Base-by-base conservation (phyloP, 2,329 filamentous ascomycete genomes). In the Plectosphaerella cucumerina region DNA sequence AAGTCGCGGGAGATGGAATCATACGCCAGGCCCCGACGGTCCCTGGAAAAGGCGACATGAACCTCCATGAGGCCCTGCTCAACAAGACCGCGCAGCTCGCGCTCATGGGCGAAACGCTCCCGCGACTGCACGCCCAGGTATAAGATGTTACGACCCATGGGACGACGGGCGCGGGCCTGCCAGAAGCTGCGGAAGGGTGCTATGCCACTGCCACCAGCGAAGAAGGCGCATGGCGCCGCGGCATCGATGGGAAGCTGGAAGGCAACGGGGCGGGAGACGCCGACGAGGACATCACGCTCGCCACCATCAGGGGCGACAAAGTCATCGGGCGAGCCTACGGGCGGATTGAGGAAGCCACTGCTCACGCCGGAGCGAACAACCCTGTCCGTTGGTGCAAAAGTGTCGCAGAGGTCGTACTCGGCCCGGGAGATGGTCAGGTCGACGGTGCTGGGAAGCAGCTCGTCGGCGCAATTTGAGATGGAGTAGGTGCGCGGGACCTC, bases 131-230 rank as follows among this genome's bases (percentile, higher is more conserved):
- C 75, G 3, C 76, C 77, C 0, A 80, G 65, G 46, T 77, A 81
- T 1, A 80, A 62, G 17, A 77, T 68, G 42, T 77, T 77, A 15
- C 70, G 65, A 0, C 74, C 74, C 6, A 74, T 69, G 0, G 69
- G 63, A 1, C 65, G 62, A 4, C 66, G 66, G 6, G 68, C 65
- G 0, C 77, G 70, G 11, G 73, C 65, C 59, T 79, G 74, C 76
- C 76, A 80, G 59, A 80, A 80, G 47, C 74, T 75, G 5, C 77
- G 66, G 62, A 80, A 80, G 0, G 77, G 76, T 0, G 77, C 77
- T 22, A 80, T 78, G 2, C 77, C 77, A 41, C 73, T 77, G 1
- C 76, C 77, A 12, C 77, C 77, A 0, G 77, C 77, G 56, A 81
- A 80, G 57, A 75, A 75, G 0, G 75, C 75, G 18, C 76, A 77